Evolutionary conservation across 768 basidiomycete species (phyloP), one percentile per base, ranked within the genome.

Genomic region (Asterophora parasitica): DNA sequence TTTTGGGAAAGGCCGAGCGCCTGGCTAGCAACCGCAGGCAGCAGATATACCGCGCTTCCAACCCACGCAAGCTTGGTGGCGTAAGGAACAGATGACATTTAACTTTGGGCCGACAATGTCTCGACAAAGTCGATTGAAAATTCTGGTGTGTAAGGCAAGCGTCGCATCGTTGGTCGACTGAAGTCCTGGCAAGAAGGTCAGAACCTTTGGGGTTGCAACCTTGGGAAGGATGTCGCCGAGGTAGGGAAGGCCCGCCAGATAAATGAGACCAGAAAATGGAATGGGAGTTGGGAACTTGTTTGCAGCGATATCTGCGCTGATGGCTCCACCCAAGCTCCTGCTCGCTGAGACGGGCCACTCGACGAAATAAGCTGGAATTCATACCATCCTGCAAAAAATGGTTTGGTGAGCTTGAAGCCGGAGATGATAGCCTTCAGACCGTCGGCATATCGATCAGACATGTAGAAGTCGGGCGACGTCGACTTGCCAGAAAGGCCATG

Each of bases 401-500:
- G 66, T 8, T 58, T 56, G 13, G 57, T 52, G 12, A 67, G 54
- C 2, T 42, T 32, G 46, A 65, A 67, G 11, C 52, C 64, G n/a
- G 61, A 48, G 34, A 59, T 50, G 7, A 68, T 60, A 10, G 65
- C 57, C 12, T 53, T 53, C 46, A 69, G 61, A 55, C 68, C 66
- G n/a, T 63, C 62, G 15, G 65, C 68, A 44, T 61, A 64, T 13
- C 58, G 47, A 39, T 49, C 56, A 23, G 61, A 65, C 16, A 53
- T 53, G 54, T 66, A 61, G 5, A 57, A 63, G 38, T 58, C 62
- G 9, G 52, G 32, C 6, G 50, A 58, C 13, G 49, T 38, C 13
- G 66, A 65, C 44, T 66, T 66, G 20, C 64, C 67, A 50, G 65
- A 66, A 35, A 59, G 59, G 4, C 68, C 68, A 55, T 67, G 61